Base-by-base conservation (phyloP, 495 filamentous ascomycete genomes). In the Rhypophila decipiens region DNA sequence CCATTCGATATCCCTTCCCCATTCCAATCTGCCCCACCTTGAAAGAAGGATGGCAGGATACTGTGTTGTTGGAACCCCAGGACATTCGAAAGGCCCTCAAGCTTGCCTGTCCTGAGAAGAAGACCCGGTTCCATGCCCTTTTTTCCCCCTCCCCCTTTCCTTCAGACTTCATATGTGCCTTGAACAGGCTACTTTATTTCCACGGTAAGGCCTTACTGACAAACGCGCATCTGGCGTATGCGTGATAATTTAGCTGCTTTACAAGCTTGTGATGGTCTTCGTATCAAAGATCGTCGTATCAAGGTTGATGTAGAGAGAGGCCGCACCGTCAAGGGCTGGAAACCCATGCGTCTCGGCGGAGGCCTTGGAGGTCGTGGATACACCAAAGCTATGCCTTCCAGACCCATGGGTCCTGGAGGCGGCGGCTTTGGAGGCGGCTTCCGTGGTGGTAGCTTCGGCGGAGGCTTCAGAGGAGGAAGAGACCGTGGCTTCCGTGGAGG, bases 281-380 rank as follows among this genome's bases (percentile, higher is more conserved):
- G 85, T 36, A 95, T 97, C 71, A 94, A 87, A 64, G 90, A 90
- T 56, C 83, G 93, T 55, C 83, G 85, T 44, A 87, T 96, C 51
- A 78, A 94, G 60, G 90, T 98, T 48, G 93, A 98, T 66, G 91
- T 96, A 41, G 93, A 98, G 66, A 85, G 94, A 61, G 94, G 93
- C 52, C 85, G 93, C 46, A 96, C 93, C 29, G 88, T 95, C 38
- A 87, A 87, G 58, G 90, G 86, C 39, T 98, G 93, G 93, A 88
- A 87, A 61, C 93, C 93, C 45, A 82, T 86, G 43, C 88, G 93
- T 29, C 85, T 91, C 36, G 93, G 91, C 45, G 93, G 93, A 56
- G 94, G 94, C 23, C 76, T 96, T 12, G 93, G 94, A 31, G 90
- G 90, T 24, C 86, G 91, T 54, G 86, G 87, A 34, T 96, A 97